Percentiles rank a stretch among this genome's conserved stretches.
Conservation (phyloP, 1,284 basidiomycete genomes). For the Chalciporus sp. region DNA sequence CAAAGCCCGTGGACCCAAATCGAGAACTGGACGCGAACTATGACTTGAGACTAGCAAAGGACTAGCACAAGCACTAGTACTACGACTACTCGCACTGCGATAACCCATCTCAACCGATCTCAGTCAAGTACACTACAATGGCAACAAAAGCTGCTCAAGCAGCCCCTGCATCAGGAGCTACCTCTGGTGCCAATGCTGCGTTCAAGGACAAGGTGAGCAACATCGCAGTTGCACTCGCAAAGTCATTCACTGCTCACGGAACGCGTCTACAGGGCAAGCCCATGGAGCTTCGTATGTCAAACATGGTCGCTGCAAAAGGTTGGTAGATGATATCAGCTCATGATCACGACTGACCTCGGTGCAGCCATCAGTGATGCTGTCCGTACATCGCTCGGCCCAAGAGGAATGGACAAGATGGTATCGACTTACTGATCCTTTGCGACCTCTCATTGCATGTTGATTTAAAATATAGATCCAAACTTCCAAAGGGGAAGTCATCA, state of each 20-base stretch:
- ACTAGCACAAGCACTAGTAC: too few relatives aligned
- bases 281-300: slow-evolving; percentile 92
- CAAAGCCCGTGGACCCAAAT: slow-evolving; percentile 33
- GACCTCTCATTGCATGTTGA: slow-evolving; percentile 7
- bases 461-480: slow-evolving; percentile 84
- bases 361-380: slow-evolving; percentile 97
- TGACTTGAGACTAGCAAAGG: background rate
- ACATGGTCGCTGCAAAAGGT: slow-evolving; percentile 97
- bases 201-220: slow-evolving; percentile 79
- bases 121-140: slow-evolving; percentile 36
- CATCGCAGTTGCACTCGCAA: background rate
- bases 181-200: slow-evolving; percentile 65
- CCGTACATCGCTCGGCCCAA: slow-evolving; percentile 93
- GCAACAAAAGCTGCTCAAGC: slow-evolving; percentile 38
- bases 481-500: slow-evolving; percentile 93
- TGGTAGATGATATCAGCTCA: slow-evolving; percentile 23
- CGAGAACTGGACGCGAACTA: background rate
- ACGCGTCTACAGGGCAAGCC: slow-evolving; percentile 74
- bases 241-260: slow-evolving; percentile 10
- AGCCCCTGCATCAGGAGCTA: slow-evolving; percentile 34
- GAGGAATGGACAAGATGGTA: slow-evolving; percentile 99
- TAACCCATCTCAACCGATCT: slow-evolving; percentile 17
- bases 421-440: slow-evolving; percentile 27
- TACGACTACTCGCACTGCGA: slow-evolving; percentile 1
- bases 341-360: slow-evolving; percentile 5